Conservation (phyloP, 768 basidiomycete species). For the Candolleomyces efflorescens region DNA sequence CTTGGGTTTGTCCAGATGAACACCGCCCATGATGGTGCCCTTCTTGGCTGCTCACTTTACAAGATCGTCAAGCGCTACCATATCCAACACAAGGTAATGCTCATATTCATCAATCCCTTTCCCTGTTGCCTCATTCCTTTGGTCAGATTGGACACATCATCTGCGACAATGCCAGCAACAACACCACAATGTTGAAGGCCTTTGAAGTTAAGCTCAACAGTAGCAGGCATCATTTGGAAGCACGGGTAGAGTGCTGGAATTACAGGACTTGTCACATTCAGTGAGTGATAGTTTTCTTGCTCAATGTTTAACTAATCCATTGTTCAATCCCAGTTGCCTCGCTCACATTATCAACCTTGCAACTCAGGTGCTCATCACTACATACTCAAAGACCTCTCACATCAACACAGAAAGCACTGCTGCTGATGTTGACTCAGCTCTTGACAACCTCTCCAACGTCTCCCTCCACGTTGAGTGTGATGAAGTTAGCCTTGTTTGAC, state of each 20-base stretch:
- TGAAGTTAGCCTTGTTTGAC: background rate
- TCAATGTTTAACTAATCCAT: background rate
- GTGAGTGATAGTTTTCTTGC: background rate
- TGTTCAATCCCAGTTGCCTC: background rate
- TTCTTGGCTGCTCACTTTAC: constrained; percentile 34
- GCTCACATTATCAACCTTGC: constrained; percentile 24
- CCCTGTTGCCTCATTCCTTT: constrained; percentile 10
- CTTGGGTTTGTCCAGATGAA: constrained; percentile 35
- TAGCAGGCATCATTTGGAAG: no score
- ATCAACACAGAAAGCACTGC: constrained; percentile 11
- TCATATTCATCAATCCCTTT: no score
- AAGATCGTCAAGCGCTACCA: constrained; percentile 23
- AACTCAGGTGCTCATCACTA: constrained; percentile 22
- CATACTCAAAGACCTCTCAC: constrained; percentile 19
- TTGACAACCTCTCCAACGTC: no score
- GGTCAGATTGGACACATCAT: constrained; percentile 20
- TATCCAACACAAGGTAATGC: constrained; percentile 25
- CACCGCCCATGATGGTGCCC: constrained; percentile 30
- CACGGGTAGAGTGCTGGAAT: background rate
- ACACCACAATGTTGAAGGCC: constrained; percentile 31
- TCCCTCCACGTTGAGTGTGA: constrained; percentile 11
- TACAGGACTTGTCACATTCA: background rate
- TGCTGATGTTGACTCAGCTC: no score
- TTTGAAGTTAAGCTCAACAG: constrained; percentile 6
- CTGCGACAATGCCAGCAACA: constrained; percentile 31